Conservation (phyloP, 257 asterid genomes). For the Capsicum rhomboideum region DNA sequence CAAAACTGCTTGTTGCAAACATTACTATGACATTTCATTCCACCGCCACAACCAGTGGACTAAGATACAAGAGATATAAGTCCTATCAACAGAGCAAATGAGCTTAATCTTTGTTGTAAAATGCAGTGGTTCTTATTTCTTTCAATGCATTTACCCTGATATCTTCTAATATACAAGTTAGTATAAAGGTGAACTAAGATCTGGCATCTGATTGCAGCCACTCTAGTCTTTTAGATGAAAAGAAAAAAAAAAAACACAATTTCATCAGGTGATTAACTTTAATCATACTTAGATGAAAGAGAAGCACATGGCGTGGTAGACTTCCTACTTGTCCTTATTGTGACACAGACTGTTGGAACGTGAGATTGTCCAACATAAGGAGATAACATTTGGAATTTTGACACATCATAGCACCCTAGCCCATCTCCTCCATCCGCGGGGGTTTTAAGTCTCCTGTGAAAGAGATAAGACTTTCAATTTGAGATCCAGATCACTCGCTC, state of each 20-base stretch:
- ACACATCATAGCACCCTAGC: neutral
- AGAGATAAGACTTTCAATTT: neutral
- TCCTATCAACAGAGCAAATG: neutral
- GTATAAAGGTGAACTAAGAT: neutral
- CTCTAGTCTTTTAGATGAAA: neutral
- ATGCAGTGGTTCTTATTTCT: neutral
- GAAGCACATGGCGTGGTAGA: neutral
- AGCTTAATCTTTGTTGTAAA: neutral
- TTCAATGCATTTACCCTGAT: neutral
- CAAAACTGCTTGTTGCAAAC: neutral
- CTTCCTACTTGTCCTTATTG: neutral
- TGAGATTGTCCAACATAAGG: neutral
- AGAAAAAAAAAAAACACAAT: neutral
- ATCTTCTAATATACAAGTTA: neutral
- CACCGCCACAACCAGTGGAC: neutral
- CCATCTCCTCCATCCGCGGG: neutral
- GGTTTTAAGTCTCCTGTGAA: neutral
- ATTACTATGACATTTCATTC: neutral
- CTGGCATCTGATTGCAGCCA: neutral
- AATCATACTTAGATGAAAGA: neutral
- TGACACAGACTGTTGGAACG: neutral
- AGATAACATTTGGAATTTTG: neutral
- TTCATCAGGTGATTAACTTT: neutral
- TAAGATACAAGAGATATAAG: neutral
- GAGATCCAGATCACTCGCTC: neutral